Base-by-base conservation (phyloP, 805 yeast genomes). In the Saccharomycopsis babjevae region DNA sequence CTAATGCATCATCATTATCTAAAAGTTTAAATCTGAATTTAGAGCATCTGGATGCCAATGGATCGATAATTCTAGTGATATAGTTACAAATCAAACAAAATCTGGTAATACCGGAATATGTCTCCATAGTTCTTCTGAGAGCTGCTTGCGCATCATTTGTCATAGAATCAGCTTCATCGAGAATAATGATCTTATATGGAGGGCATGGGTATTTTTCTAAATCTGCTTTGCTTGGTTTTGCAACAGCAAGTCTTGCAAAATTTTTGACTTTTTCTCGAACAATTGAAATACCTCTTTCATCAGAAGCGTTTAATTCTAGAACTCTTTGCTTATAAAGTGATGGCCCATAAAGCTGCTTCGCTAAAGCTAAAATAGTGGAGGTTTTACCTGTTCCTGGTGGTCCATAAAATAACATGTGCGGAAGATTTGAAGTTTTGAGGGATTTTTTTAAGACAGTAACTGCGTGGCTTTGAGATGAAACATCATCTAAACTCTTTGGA, bases 131-230 rank as follows among this genome's bases (percentile, higher is more conserved):
- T 73, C 99, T 82, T 75, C 99, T 83, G 65, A 94, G 77, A 1
- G 99, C 99, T 60, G 91, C 83, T 71, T 94, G 99, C 0, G 99
- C 99, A 68, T 90, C 97, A 52, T 89, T 82, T 10, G 99, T 94
- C 97, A 94, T 94, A 13, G 97, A 89, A 72, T 94, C 97, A 0
- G 97, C 97, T 73, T 92, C 97, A 75, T 92, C 97, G 59, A 94
- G 74, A 52, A 94, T 89, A 65, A 94, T 87, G 67, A 94, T 83
- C 71, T 94, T 94, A 73, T 89, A 94, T 5, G 98, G 97, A 0
- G 99, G 98, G 70, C 98, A 93, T 1, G 98, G 97, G 73, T 91
- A 92, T 20, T 83, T 80, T 50, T 76, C 81, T 57, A 81, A 72
- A 67, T 88, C 94, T 50, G 84, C 86, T 16, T 78, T 76, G 0